phyloP scores from a whole-genome alignment of 331 rosid species.

The Acacia concinna region DNA sequence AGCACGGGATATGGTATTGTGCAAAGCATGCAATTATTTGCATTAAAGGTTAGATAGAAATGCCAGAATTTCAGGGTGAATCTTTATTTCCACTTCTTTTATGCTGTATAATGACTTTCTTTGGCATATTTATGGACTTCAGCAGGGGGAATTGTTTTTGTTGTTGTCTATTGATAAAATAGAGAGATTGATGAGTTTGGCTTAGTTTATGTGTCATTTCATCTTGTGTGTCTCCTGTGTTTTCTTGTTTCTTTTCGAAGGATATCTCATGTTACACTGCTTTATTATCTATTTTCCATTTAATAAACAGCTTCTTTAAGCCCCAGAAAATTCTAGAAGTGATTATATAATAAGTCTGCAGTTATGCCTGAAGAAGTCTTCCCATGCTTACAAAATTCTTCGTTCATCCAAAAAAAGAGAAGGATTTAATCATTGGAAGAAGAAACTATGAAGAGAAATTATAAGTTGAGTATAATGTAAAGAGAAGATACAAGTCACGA shows the following conservation, averaged over 20 bases:
- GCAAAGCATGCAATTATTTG: not conserved
- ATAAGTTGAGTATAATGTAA: not conserved
- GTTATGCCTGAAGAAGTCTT: not conserved
- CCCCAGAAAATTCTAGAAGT: not conserved
- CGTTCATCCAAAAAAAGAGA: not conserved
- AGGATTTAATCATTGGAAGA: not conserved
- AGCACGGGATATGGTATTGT: not conserved
- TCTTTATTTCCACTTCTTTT: not conserved
- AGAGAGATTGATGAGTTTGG: not conserved
- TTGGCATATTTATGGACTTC: not conserved
- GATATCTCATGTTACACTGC: not conserved
- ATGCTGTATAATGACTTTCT: not conserved
- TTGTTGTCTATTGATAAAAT: not conserved
- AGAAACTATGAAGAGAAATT: not conserved
- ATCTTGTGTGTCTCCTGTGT: not conserved
- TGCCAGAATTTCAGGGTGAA: not conserved
- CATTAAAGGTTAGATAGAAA: not conserved
- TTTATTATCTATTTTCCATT: not conserved
- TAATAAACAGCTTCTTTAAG: not conserved
- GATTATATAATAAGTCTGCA: not conserved
- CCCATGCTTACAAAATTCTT: not conserved
- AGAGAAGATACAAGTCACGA: constrained; percentile 18
- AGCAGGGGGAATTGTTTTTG: not conserved
- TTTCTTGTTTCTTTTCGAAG: not conserved
- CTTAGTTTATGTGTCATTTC: not conserved